These are phyloP conservation scores for Symbiodinium pilosum DNA, from an alignment of 73 alveolate genomes.

Conservation along the genomic window DNA sequence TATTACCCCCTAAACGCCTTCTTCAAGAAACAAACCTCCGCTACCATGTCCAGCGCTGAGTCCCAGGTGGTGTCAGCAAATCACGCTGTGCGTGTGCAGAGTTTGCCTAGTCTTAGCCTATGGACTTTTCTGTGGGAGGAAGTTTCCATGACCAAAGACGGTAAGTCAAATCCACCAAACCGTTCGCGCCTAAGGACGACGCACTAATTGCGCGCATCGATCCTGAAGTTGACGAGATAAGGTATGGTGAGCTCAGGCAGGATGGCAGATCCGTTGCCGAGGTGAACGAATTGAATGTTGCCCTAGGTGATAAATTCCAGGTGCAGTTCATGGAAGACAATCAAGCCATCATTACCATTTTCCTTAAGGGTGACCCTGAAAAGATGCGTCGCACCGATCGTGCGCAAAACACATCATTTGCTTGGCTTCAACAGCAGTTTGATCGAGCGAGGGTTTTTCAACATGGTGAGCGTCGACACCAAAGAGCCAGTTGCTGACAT, in stretches of 20 bases:
- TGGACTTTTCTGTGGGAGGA: neutral
- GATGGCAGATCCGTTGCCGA: neutral
- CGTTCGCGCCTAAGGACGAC: neutral
- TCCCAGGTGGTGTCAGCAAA: neutral
- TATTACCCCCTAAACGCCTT: neutral
- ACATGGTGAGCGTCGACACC: neutral
- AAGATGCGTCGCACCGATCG: neutral
- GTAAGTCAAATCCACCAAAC: neutral
- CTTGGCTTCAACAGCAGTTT: neutral
- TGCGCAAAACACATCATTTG: neutral
- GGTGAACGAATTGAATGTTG: neutral
- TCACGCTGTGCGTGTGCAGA: neutral
- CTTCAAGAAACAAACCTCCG: neutral
- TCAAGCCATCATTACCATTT: neutral
- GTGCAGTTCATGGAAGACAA: neutral
- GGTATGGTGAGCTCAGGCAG: neutral
- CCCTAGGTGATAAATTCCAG: neutral
- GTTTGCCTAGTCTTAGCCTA: neutral
- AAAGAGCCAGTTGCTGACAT: neutral
- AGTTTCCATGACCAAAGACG: neutral
- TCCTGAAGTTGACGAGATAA: neutral
- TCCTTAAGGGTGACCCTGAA: neutral
- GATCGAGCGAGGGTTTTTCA: neutral
- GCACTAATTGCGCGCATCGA: neutral
- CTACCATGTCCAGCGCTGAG: neutral